These are phyloP conservation scores for Thamnidium elegans DNA, from an alignment of 192 early-diverging fungal species.

Conservation along the genomic window DNA sequence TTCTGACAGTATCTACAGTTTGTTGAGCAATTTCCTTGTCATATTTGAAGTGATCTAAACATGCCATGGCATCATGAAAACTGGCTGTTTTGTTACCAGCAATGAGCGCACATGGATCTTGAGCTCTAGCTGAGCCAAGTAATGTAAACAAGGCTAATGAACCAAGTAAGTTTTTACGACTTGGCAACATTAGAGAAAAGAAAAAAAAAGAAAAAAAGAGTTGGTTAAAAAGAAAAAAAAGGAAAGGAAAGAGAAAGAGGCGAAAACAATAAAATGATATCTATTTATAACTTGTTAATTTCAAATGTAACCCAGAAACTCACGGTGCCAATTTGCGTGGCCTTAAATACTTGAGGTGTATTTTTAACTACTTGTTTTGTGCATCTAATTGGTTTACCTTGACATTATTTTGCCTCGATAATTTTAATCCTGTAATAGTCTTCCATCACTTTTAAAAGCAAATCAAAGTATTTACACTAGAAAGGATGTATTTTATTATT, in stretches of 20 bases:
- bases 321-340: no score
- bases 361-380: no score
- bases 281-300: no score
- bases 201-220: constrained; percentile 2
- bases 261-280: neutral
- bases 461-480: no score
- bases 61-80: constrained; percentile 32
- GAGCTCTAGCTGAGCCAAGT: neutral
- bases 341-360: no score
- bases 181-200: constrained; percentile 5
- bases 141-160: constrained; percentile 9
- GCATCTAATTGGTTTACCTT: no score
- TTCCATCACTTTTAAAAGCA: no score
- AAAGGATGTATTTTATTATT: neutral
- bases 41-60: constrained; percentile 34
- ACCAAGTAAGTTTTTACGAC: constrained; percentile 3
- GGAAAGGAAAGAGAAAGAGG: constrained; percentile 9
- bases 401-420: no score
- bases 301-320: no score
- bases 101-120: constrained; percentile 30
- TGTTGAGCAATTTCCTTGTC: constrained; percentile 28
- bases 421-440: no score
- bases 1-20: constrained; percentile 33
- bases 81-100: constrained; percentile 30
- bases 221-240: neutral